Conservation (phyloP, 202 grass and related monocot genomes). For the Schoenoplectus tabernaemontani region DNA sequence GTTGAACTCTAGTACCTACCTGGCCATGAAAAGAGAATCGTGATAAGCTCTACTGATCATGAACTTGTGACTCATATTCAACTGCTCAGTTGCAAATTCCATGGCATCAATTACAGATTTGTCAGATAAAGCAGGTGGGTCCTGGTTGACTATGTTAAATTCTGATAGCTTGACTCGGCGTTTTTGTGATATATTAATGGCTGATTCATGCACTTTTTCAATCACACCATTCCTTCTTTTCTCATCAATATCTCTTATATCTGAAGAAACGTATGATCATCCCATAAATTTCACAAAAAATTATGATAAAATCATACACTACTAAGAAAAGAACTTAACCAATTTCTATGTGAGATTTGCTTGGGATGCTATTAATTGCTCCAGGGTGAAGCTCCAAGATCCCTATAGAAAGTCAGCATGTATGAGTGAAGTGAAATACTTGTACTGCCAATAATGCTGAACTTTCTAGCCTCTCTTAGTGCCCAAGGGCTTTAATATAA, state of each 20-base stretch:
- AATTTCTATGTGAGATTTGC: slow-evolving; percentile 96
- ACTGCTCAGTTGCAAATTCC: slow-evolving; percentile 49
- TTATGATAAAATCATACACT: background rate
- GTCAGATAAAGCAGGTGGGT: slow-evolving; percentile 68
- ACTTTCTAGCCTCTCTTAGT: background rate
- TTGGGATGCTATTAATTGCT: too few relatives aligned
- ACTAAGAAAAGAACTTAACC: slow-evolving; percentile 32
- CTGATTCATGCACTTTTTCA: slow-evolving; percentile 56
- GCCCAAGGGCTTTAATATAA: background rate
- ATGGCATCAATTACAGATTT: slow-evolving; percentile 61
- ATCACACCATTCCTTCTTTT: slow-evolving; percentile 80
- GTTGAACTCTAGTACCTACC: slow-evolving; percentile 38
- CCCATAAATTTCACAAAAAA: slow-evolving; percentile 2
- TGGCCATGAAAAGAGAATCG: slow-evolving; percentile 97
- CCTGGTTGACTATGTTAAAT: slow-evolving; percentile 85
- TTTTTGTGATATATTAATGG: slow-evolving; percentile 51
- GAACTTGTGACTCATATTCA: slow-evolving; percentile 54
- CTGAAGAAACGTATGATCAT: slow-evolving; percentile 26
- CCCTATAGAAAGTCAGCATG: slow-evolving; percentile 34
- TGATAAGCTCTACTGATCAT: slow-evolving; percentile 99
- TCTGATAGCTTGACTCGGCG: slow-evolving; percentile 64
- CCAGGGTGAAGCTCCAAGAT: slow-evolving; percentile 94
- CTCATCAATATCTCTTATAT: slow-evolving; percentile 76
- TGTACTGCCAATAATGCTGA: background rate
- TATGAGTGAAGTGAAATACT: slow-evolving; percentile 21